Evolutionary conservation across 2,329 filamentous ascomycete species (phyloP).

Genomic region (Sporothrix mexicana): DNA sequence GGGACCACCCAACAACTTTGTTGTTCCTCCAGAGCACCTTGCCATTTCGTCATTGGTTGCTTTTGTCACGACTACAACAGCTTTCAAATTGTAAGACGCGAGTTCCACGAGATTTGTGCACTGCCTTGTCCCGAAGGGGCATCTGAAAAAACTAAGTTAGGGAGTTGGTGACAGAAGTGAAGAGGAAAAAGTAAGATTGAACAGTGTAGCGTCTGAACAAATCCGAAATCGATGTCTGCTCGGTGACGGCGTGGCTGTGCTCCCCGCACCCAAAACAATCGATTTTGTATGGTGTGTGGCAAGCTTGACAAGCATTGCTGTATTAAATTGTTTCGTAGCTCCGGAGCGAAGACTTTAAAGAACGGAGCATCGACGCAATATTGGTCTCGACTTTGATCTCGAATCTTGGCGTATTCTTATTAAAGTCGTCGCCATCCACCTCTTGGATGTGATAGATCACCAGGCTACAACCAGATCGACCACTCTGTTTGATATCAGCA

Average conservation of each 20-base stretch:
- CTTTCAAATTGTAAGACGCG: background rate
- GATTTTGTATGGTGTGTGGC: background rate
- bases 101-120: background rate
- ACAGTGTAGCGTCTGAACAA: background rate
- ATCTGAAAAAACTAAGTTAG: background rate
- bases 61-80: background rate
- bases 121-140: background rate
- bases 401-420: background rate
- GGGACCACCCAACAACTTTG: slow-evolving; percentile 2
- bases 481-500: background rate
- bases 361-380: background rate
- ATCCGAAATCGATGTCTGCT: background rate
- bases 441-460: too few species aligned
- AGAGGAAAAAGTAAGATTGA: background rate
- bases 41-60: slow-evolving; percentile 12
- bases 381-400: background rate
- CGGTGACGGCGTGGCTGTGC: background rate
- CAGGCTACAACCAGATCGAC: too few species aligned
- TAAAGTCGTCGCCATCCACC: background rate
- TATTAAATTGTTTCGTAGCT: background rate
- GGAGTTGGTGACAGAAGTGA: background rate
- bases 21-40: background rate
- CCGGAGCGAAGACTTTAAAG: background rate
- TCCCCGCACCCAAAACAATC: background rate
- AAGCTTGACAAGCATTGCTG: background rate